These are phyloP conservation scores for Termitomyces sp. DNA, from an alignment of 768 basidiomycete species.

Conservation along the genomic window DNA sequence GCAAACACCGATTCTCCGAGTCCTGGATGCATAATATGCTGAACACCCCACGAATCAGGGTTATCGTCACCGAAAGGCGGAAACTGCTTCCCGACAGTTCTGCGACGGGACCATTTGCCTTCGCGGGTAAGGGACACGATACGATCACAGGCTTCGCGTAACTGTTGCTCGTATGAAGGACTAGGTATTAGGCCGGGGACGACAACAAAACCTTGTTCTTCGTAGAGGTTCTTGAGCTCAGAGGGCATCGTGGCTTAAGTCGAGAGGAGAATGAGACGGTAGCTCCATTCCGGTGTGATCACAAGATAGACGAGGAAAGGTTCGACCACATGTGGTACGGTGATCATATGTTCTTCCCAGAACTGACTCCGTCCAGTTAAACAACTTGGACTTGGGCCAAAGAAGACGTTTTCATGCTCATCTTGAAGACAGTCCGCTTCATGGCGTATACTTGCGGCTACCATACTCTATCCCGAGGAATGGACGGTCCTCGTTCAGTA, in stretches of 20 bases:
- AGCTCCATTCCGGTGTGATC: not conserved
- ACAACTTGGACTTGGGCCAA: too few species aligned
- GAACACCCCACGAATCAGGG: conserved; percentile 76
- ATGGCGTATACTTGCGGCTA: not conserved
- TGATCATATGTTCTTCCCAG: not conserved
- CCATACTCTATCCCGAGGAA: not conserved
- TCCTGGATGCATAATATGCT: conserved; percentile 77
- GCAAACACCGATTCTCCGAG: conserved; percentile 55
- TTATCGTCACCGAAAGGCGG: conserved; percentile 58
- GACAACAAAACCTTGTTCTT: conserved; percentile 61
- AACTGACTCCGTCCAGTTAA: not conserved
- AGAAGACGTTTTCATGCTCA: not conserved
- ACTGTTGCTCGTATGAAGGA: conserved; percentile 23
- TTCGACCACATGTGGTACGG: not conserved
- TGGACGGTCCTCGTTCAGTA: not conserved
- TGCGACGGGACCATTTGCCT: conserved; percentile 58
- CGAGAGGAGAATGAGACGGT: not conserved
- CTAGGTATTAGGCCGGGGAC: conserved; percentile 47
- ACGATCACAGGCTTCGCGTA: conserved; percentile 46
- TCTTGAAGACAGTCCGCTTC: not conserved
- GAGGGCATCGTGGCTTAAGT: conserved; percentile 11
- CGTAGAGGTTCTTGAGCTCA: conserved; percentile 43
- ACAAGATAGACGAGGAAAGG: not conserved
- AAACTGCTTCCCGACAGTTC: conserved; percentile 75
- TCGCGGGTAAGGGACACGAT: conserved; percentile 47